Evolutionary conservation across 805 yeast genomes (phyloP), one percentile per base, ranked within the genome.

Genomic region (Zygosaccharomyces bisporus): DNA sequence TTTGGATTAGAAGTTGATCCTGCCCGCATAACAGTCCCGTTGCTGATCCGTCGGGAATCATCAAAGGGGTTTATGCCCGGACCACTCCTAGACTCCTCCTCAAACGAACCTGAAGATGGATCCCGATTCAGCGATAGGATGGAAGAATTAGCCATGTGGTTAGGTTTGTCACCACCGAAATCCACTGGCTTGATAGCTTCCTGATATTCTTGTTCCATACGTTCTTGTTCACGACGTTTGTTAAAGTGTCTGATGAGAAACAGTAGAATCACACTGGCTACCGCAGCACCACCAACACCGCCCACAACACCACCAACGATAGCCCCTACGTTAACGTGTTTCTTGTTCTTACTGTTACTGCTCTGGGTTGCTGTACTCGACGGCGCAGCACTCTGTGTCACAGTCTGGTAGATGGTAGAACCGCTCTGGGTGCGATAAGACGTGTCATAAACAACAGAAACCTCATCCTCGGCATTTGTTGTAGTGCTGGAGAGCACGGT

Each of bases 1-100:
- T 87, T 87, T 7, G 46, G 57, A 13, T 44, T 47, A n/a, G 59
- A 89, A 73, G 39, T 86, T 9, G 42, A 93, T 3, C 86, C 79
- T 50, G 85, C 95, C 62, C 88, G 95, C 8, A 95, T 90, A 43
- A 90, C 70, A 2, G 91, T 81, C 4, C 96, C 96, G 56, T 86
- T 91, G 56, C 89, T 80, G 49, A 86, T 73, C 52, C 96, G 72
- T 58, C 95, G 79, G 59, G 90, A 79, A 30, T 95, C 95, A 18
- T 77, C 78, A 56, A 83, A 81, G 42, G 89, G 89, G 57, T 83
- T 81, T 2, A 50, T 71, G 58, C 47, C 33, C 6, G 43, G 33
- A 12, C 29, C 23, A 18, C 38, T 44, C n/a, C 43, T 34, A 8
- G 31, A 34, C 7, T 46, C 44, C 21, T 47, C 47, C 9, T 44